Percentiles rank a stretch among this genome's conserved stretches.
These are phyloP conservation scores for Arthrinium puccinioides DNA, from an alignment of 2,329 filamentous ascomycete species.

Conservation along the genomic window DNA sequence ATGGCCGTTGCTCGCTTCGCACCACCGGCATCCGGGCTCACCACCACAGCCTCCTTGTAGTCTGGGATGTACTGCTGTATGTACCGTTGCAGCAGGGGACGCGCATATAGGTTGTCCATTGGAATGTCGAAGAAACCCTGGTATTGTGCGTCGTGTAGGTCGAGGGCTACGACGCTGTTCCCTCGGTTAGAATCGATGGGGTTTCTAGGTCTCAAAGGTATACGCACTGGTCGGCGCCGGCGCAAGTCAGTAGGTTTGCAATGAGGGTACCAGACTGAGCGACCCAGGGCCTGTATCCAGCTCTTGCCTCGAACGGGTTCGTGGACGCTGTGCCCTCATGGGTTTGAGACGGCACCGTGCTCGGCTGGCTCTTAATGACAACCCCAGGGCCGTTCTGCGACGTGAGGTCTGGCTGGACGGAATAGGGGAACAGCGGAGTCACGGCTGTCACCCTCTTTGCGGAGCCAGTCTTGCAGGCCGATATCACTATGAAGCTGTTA, in stretches of 20 bases:
- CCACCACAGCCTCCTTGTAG: slow-evolving; percentile 80
- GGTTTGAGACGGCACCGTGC: slow-evolving; percentile 50
- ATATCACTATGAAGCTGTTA: too few species aligned
- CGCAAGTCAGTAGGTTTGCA: slow-evolving; percentile 88
- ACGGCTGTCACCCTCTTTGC: slow-evolving; percentile 91
- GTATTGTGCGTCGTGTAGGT: slow-evolving; percentile 92
- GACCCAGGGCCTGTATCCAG: slow-evolving; percentile 97
- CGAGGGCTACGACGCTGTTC: slow-evolving; percentile 78
- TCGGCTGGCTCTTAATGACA: slow-evolving; percentile 42
- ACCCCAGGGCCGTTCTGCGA: slow-evolving; percentile 55
- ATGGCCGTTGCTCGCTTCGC: slow-evolving; percentile 95
- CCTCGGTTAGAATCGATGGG: too few species aligned
- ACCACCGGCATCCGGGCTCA: slow-evolving; percentile 92
- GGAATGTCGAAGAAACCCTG: slow-evolving; percentile 99
- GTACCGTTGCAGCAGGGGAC: slow-evolving; percentile 63
- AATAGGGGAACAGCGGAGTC: slow-evolving; percentile 93
- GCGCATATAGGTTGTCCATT: slow-evolving; percentile 92
- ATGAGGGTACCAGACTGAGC: slow-evolving; percentile 93
- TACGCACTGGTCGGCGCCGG: slow-evolving; percentile 82
- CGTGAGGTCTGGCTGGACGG: slow-evolving; percentile 82
- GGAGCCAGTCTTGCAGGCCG: slow-evolving; percentile 92
- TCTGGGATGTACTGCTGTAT: slow-evolving; percentile 77
- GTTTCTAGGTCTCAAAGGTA: slow-evolving; percentile 5
- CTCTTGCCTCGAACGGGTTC: slow-evolving; percentile 65
- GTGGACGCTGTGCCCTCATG: slow-evolving; percentile 42